phyloP scores from a whole-genome alignment of 306 rosid genomes.

The Quercus suber region DNA sequence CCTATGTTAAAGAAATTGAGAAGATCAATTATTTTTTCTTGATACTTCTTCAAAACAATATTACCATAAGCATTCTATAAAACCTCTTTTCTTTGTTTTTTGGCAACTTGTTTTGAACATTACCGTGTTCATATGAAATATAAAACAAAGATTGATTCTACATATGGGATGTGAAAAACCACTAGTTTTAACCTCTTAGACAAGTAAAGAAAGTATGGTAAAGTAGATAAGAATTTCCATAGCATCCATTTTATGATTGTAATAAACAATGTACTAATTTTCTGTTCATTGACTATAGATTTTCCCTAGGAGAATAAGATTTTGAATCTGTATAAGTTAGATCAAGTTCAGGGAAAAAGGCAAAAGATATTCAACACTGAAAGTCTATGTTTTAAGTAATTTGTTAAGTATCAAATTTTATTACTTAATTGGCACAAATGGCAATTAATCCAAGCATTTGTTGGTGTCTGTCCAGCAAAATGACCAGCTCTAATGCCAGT shows the following conservation, averaged over 20 bases:
- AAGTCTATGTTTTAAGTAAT: too few species aligned
- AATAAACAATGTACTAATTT: too few species aligned
- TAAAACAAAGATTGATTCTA: not conserved
- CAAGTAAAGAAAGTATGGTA: too few species aligned
- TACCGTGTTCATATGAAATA: not conserved
- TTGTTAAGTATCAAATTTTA: not conserved
- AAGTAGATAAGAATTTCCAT: too few species aligned
- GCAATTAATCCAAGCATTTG: not conserved
- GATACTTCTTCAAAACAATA: not conserved
- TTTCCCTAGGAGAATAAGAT: too few species aligned
- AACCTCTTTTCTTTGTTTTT: not conserved
- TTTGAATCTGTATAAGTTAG: not conserved
- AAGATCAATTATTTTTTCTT: not conserved
- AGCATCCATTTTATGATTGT: too few species aligned
- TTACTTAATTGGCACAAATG: not conserved
- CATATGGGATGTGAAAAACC: too few species aligned
- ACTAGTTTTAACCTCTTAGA: too few species aligned
- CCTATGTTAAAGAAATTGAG: not conserved
- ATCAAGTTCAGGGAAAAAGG: not conserved
- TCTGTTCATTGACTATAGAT: too few species aligned
- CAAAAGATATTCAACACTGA: not conserved
- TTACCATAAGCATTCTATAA: not conserved
- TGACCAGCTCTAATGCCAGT: not conserved
- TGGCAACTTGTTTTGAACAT: not conserved
- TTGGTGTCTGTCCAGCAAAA: not conserved